A percentile compares a stretch with the other conserved stretches of the same genome.
These are phyloP conservation scores for Hymenoscyphus repandus DNA, from an alignment of 2,329 filamentous ascomycete species.

Conservation along the genomic window DNA sequence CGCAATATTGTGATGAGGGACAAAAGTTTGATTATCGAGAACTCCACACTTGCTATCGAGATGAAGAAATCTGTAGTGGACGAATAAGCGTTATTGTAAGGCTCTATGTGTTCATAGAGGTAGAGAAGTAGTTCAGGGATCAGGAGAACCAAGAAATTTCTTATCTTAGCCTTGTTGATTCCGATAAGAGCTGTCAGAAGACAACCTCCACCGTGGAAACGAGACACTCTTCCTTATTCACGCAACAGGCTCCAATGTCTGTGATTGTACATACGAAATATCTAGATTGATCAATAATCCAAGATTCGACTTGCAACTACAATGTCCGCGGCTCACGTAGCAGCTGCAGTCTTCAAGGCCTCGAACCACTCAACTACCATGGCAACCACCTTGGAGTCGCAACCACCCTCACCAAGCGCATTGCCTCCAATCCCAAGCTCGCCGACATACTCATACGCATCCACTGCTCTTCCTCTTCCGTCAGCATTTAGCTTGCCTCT, in stretches of 20 bases:
- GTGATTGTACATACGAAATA: neutral
- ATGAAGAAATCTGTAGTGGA: no score
- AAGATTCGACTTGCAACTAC: neutral
- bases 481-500: conserved; percentile 54
- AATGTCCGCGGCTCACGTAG: conserved; percentile 4
- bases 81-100: no score
- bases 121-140: conserved; percentile 1
- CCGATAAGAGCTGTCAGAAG: conserved; percentile 16
- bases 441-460: conserved; percentile 58
- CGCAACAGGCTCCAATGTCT: neutral
- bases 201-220: conserved; percentile 3
- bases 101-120: no score
- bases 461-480: conserved; percentile 51
- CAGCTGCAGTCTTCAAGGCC: neutral
- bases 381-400: conserved; percentile 17
- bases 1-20: no score
- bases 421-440: conserved; percentile 57
- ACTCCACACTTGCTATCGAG: no score
- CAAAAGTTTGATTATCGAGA: no score
- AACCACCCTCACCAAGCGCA: conserved; percentile 45
- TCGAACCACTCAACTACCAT: conserved; percentile 7
- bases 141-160: conserved; percentile 2
- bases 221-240: neutral
- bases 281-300: neutral
- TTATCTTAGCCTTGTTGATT: conserved; percentile 17